phyloP scores from a whole-genome alignment of 371 early-diverging fungal species.

The Apophysomyces elegans region DNA sequence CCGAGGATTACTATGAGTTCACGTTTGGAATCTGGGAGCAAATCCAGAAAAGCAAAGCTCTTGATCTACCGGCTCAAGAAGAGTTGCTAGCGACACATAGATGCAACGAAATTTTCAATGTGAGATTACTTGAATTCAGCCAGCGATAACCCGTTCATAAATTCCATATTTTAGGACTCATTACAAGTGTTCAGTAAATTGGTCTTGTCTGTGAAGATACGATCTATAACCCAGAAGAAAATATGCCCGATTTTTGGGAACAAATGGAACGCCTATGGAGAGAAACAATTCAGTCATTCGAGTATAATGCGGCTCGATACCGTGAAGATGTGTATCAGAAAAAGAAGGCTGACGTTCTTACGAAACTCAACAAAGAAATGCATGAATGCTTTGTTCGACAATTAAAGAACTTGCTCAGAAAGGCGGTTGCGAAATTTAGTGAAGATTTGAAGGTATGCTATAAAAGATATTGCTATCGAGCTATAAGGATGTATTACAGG shows the following conservation, averaged over 20 bases:
- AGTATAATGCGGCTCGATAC: conserved; percentile 90
- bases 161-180: conserved; percentile 47
- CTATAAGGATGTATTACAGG: conserved; percentile 26
- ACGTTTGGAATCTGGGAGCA: conserved; percentile 93
- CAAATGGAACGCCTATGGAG: conserved; percentile 63
- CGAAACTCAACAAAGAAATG: conserved; percentile 76
- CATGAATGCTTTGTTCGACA: conserved; percentile 84
- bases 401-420: conserved; percentile 82
- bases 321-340: conserved; percentile 86
- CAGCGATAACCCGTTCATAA: not conserved
- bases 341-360: conserved; percentile 81
- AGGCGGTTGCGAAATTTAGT: conserved; percentile 67
- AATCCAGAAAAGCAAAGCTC: conserved; percentile 90
- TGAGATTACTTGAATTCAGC: conserved; percentile 14
- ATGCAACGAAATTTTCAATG: conserved; percentile 95
- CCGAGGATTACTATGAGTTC: conserved; percentile 92
- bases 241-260: conserved; percentile 77
- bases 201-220: conserved; percentile 65
- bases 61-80: conserved; percentile 98
- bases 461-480: not conserved
- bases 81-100: conserved; percentile 96
- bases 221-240: conserved; percentile 74
- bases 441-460: conserved; percentile 30
- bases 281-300: conserved; percentile 75
- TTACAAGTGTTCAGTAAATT: conserved; percentile 68